Percentiles rank a stretch among this genome's conserved stretches.
phyloP scores from a whole-genome alignment of 257 asterid genomes.

The Gardenia jasminoides region DNA sequence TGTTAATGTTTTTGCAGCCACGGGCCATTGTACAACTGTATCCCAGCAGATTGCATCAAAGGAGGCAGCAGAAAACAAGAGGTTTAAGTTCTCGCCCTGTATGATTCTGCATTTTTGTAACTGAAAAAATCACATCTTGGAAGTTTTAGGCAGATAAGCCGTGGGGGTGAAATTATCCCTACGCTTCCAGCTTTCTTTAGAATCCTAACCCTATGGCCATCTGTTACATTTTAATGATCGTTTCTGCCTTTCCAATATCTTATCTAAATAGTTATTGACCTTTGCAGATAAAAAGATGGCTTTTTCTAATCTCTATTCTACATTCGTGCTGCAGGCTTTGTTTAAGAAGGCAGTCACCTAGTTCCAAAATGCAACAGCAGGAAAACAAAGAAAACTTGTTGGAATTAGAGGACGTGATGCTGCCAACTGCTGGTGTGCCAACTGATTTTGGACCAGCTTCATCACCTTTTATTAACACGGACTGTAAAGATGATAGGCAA shows the following conservation, averaged over 20 bases:
- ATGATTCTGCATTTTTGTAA: not conserved
- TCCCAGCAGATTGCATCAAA: conserved; percentile 41
- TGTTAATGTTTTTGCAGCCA: conserved; percentile 49
- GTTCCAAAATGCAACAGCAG: conserved; percentile 33
- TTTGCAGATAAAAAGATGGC: not conserved
- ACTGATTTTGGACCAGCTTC: conserved; percentile 21
- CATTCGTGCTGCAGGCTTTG: conserved; percentile 48
- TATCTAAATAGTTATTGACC: not conserved
- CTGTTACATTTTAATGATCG: not conserved
- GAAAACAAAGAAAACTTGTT: conserved; percentile 47
- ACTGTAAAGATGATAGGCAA: conserved; percentile 18
- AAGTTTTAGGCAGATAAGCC: not conserved
- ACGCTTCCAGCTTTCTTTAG: not conserved
- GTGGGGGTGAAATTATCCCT: not conserved
- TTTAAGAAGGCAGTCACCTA: conserved; percentile 58
- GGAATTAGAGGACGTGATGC: conserved; percentile 48
- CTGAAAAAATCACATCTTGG: not conserved
- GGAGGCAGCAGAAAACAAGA: conserved; percentile 59
- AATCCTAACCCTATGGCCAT: not conserved
- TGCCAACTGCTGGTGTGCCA: conserved; percentile 21
- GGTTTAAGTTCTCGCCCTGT: conserved; percentile 32
- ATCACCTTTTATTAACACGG: conserved; percentile 8
- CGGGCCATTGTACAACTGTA: conserved; percentile 44
- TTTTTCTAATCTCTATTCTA: not conserved
- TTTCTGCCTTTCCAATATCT: not conserved